A percentile compares a stretch with the other conserved stretches of the same genome.
Evolutionary conservation across 2,329 filamentous ascomycete genomes (phyloP).

Genomic region (Magnaporthiopsis rhizophila): DNA sequence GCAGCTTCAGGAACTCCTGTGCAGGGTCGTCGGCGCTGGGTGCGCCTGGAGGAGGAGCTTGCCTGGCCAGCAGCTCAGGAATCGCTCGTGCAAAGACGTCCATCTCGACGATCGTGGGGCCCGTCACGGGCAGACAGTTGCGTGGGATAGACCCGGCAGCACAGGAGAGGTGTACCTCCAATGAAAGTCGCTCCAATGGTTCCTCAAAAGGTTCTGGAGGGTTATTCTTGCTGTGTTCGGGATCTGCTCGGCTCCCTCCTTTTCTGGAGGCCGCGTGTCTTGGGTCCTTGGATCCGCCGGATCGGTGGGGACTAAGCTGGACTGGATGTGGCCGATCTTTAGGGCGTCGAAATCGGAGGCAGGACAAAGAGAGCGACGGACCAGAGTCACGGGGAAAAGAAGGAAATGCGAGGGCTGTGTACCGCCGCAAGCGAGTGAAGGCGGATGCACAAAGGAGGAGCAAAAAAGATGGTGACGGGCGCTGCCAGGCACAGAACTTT

Average conservation of each 20-base stretch:
- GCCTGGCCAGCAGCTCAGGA: constrained; percentile 10
- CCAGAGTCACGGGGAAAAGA: neutral
- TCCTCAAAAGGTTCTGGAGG: neutral
- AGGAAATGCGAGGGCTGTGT: neutral
- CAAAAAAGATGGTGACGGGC: neutral
- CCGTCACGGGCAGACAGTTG: constrained; percentile 1
- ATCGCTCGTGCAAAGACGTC: constrained; percentile 11
- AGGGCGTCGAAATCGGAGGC: neutral
- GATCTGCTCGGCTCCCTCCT: neutral
- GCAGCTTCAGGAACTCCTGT: constrained; percentile 37
- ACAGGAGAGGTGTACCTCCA: neutral
- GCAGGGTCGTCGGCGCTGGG: constrained; percentile 21
- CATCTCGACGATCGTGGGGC: constrained; percentile 10
- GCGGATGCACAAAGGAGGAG: neutral
- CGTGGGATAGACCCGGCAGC: neutral
- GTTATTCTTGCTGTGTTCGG: neutral
- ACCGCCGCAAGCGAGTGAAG: neutral
- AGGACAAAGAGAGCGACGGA: neutral
- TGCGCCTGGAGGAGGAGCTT: neutral
- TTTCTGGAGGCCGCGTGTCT: neutral
- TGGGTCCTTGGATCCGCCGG: neutral
- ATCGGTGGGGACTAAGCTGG: neutral
- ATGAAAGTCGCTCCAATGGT: neutral
- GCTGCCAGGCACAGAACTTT: neutral
- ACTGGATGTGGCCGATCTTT: neutral